phyloP scores from a whole-genome alignment of 345 rosid species.

The Eucalyptus polybractea region DNA sequence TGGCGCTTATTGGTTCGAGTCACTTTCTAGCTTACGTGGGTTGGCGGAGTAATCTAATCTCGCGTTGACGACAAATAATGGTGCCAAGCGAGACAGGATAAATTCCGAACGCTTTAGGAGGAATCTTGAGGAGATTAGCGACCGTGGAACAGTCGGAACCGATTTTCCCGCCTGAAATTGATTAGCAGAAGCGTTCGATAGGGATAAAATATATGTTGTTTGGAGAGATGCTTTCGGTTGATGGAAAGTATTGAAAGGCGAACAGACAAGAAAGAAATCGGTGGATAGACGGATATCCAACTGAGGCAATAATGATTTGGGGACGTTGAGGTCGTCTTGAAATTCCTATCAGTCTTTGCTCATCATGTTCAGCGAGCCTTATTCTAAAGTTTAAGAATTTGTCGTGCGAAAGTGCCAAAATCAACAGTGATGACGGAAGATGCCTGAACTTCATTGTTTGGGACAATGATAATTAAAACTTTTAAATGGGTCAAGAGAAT shows the following conservation, averaged over 20 bases:
- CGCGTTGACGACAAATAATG: not conserved
- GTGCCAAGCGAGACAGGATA: not conserved
- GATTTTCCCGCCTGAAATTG: not conserved
- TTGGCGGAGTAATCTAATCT: not conserved
- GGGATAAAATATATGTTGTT: not conserved
- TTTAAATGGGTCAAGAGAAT: not conserved
- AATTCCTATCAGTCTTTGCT: not conserved
- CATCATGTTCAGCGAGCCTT: not conserved
- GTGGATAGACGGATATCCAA: not conserved
- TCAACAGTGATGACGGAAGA: not conserved
- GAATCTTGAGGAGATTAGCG: not conserved
- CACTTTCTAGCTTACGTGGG: not conserved
- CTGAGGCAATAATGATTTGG: not conserved
- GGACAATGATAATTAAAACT: not conserved
- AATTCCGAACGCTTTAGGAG: not conserved
- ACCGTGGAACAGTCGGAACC: not conserved
- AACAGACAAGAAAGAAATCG: not conserved
- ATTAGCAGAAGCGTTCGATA: not conserved
- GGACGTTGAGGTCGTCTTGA: not conserved
- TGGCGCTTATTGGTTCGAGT: not conserved
- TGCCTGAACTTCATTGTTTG: not conserved
- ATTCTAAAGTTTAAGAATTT: not conserved
- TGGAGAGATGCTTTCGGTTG: not conserved
- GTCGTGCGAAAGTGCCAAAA: not conserved
- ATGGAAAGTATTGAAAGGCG: not conserved